Evolutionary conservation across 257 asterid genomes (phyloP).

Genomic region (Jacaranda copaia): DNA sequence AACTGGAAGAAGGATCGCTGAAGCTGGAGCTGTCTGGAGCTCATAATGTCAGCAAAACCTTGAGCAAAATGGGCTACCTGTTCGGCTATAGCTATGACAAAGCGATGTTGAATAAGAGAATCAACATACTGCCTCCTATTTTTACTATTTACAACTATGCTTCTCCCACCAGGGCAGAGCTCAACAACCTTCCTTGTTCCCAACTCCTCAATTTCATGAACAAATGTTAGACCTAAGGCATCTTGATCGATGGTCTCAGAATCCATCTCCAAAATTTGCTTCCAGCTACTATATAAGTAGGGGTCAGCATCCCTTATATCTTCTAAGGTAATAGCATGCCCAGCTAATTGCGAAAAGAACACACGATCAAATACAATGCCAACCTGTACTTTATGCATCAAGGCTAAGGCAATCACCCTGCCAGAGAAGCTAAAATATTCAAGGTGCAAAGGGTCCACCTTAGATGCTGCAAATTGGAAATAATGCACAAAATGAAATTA

Average conservation of each 20-base stretch:
- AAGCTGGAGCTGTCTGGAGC: constrained; percentile 47
- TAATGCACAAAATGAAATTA: constrained; percentile 33
- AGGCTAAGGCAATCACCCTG: constrained; percentile 87
- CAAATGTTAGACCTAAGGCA: constrained; percentile 85
- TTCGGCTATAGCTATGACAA: constrained; percentile 68
- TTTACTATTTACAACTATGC: constrained; percentile 69
- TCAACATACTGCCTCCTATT: constrained; percentile 80
- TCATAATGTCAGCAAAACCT: constrained; percentile 78
- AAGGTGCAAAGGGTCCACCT: constrained; percentile 91
- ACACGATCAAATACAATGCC: constrained; percentile 92
- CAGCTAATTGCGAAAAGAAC: constrained; percentile 79
- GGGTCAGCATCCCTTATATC: constrained; percentile 93
- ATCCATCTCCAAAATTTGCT: constrained; percentile 92
- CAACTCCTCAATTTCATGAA: constrained; percentile 79
- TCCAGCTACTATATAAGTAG: constrained; percentile 84
- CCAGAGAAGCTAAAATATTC: constrained; percentile 88
- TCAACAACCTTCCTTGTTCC: constrained; percentile 82
- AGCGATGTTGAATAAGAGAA: constrained; percentile 73
- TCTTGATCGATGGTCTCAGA: constrained; percentile 82
- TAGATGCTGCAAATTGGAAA: constrained; percentile 74
- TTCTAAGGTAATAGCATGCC: constrained; percentile 66
- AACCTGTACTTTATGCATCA: constrained; percentile 92
- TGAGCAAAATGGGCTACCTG: constrained; percentile 70
- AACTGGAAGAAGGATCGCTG: constrained; percentile 69
- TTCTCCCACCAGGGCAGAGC: constrained; percentile 74